These are phyloP conservation scores for Draba incana DNA, from an alignment of 345 rosid species.

Conservation along the genomic window DNA sequence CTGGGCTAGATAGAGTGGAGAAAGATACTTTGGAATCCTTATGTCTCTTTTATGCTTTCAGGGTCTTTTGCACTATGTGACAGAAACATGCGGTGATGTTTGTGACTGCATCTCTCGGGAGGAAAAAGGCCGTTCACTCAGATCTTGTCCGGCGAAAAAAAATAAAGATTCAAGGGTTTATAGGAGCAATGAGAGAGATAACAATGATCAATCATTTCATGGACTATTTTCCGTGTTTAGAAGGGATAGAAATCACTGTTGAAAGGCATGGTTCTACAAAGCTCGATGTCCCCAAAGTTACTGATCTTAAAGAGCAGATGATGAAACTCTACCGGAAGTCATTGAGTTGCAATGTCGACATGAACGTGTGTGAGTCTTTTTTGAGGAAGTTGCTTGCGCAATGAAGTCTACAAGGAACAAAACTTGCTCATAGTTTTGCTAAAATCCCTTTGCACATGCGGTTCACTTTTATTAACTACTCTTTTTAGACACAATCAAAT, in stretches of 20 bases:
- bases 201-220: background rate
- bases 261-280: background rate
- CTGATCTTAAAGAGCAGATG: background rate
- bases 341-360: background rate
- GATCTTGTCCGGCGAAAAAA: background rate
- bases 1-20: too few relatives aligned
- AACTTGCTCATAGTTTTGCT: too few relatives aligned
- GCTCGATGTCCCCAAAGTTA: background rate
- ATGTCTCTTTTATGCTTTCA: background rate
- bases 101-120: conserved; percentile 13
- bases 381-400: too few relatives aligned
- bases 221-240: background rate
- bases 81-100: conserved; percentile 18
- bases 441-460: too few relatives aligned
- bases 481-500: too few relatives aligned
- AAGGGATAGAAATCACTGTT: background rate
- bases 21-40: too few relatives aligned
- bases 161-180: background rate
- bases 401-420: too few relatives aligned
- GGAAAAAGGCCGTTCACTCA: background rate
- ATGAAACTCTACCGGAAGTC: background rate
- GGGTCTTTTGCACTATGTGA: conserved; percentile 11
- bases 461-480: too few relatives aligned
- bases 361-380: too few relatives aligned
- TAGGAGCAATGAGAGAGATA: background rate